These are phyloP conservation scores for Diaporthe sp. DNA, from an alignment of 2,329 filamentous ascomycete species.

Conservation along the genomic window DNA sequence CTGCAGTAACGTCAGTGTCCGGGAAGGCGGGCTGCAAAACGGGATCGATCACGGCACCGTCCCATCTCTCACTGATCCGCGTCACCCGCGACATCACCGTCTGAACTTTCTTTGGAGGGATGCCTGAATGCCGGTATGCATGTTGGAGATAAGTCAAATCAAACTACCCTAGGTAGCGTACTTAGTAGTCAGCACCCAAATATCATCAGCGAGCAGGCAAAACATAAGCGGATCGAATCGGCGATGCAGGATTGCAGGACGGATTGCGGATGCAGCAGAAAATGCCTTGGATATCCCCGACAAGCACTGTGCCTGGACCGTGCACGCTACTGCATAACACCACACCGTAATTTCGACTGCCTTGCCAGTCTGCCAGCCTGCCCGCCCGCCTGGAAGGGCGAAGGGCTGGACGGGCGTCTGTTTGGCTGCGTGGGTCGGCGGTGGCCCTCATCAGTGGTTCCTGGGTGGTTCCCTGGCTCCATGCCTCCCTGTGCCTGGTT, in stretches of 20 bases:
- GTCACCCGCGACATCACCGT: slow-evolving; percentile 28
- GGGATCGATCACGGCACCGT: neutral
- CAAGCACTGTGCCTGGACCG: slow-evolving; percentile 11
- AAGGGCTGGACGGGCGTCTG: neutral
- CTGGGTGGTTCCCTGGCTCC: slow-evolving; percentile 6
- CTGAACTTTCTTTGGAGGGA: slow-evolving; percentile 1
- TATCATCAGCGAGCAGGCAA: neutral
- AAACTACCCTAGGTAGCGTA: neutral
- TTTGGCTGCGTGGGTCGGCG: neutral
- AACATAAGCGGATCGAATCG: neutral
- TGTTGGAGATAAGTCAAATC: slow-evolving; percentile 10
- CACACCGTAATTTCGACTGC: slow-evolving; percentile 26
- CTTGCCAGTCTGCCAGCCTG: neutral
- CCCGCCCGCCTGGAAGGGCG: neutral
- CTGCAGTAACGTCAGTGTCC: neutral
- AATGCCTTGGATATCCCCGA: slow-evolving; percentile 22
- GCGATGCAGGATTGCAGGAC: slow-evolving; percentile 21
- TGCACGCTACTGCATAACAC: slow-evolving; percentile 34
- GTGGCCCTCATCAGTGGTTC: slow-evolving; percentile 9
- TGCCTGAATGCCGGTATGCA: slow-evolving; percentile 1
- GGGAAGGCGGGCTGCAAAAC: neutral
- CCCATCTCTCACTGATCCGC: slow-evolving; percentile 14
- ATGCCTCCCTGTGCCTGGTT: slow-evolving; percentile 2
- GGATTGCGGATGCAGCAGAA: slow-evolving; percentile 1
- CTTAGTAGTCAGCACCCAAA: slow-evolving; percentile 4